phyloP scores from a whole-genome alignment of 2,329 filamentous ascomycete genomes.

The Colletotrichum endophyticum region DNA sequence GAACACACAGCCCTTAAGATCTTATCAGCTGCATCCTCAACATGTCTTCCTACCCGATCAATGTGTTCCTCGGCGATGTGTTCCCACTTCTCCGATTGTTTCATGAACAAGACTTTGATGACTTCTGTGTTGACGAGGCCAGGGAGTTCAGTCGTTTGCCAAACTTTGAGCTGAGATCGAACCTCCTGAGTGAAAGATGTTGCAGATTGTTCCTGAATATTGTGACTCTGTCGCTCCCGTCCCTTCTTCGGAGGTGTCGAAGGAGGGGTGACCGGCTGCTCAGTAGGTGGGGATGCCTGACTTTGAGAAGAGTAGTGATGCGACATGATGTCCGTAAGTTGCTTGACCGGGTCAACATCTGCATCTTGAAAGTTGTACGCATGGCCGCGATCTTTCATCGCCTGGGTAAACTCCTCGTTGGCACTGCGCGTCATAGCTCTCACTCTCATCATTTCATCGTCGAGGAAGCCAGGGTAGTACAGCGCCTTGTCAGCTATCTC shows the following conservation, averaged over 20 bases:
- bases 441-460: neutral
- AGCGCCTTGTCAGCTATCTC: conserved; percentile 24
- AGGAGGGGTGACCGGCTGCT: too few relatives aligned
- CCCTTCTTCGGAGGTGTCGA: too few relatives aligned
- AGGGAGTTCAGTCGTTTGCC: conserved; percentile 33
- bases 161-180: conserved; percentile 25
- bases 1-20: neutral
- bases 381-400: conserved; percentile 31
- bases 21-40: conserved; percentile 17
- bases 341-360: conserved; percentile 15
- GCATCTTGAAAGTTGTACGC: conserved; percentile 29
- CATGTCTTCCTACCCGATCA: conserved; percentile 11
- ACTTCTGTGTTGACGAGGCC: conserved; percentile 36
- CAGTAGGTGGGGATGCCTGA: too few relatives aligned
- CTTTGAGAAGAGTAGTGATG: too few relatives aligned
- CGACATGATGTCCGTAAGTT: too few relatives aligned
- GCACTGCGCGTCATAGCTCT: conserved; percentile 23
- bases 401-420: conserved; percentile 28
- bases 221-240: too few relatives aligned
- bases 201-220: too few relatives aligned
- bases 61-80: conserved; percentile 30
- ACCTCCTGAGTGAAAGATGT: too few relatives aligned
- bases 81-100: conserved; percentile 37
- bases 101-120: conserved; percentile 31
- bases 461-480: conserved; percentile 26